A percentile compares a stretch with the other conserved stretches of the same genome.
phyloP scores from a whole-genome alignment of 2,329 filamentous ascomycete genomes.

The Fusarium vanettenii region DNA sequence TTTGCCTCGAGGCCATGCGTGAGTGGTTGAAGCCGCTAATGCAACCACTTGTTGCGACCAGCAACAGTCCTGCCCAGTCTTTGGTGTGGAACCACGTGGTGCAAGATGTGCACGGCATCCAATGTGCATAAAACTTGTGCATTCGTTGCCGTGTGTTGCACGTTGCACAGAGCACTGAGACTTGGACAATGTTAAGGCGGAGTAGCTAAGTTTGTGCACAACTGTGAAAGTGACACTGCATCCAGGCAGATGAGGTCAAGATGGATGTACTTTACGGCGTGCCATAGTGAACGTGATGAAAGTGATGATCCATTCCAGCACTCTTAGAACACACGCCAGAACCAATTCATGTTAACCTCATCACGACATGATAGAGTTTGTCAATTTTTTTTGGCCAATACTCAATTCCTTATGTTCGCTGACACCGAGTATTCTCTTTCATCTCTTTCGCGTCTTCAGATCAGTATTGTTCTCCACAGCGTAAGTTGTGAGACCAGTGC shows the following conservation, averaged over 20 bases:
- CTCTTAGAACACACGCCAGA: background rate
- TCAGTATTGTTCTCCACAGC: background rate
- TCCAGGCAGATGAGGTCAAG: background rate
- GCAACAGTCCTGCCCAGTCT: constrained; percentile 12
- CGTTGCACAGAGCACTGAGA: background rate
- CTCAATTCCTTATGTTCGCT: no score
- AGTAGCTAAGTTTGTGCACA: background rate
- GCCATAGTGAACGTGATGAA: background rate
- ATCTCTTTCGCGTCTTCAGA: background rate
- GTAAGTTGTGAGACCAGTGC: background rate
- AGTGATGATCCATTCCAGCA: background rate
- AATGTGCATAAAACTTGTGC: background rate
- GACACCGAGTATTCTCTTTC: no score
- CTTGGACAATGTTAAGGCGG: background rate
- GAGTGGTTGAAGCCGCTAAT: constrained; percentile 28
- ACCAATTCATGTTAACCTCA: background rate
- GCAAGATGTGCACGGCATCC: background rate
- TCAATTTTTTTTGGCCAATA: no score
- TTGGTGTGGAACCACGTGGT: constrained; percentile 24
- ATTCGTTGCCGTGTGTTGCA: background rate
- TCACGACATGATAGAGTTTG: background rate
- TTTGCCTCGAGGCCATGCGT: constrained; percentile 18
- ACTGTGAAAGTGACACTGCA: background rate
- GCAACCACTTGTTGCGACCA: constrained; percentile 37
- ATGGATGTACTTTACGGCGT: background rate